Evolutionary conservation across 2,329 filamentous ascomycete genomes (phyloP).

Genomic region (Cladosporium sphaerospermum): DNA sequence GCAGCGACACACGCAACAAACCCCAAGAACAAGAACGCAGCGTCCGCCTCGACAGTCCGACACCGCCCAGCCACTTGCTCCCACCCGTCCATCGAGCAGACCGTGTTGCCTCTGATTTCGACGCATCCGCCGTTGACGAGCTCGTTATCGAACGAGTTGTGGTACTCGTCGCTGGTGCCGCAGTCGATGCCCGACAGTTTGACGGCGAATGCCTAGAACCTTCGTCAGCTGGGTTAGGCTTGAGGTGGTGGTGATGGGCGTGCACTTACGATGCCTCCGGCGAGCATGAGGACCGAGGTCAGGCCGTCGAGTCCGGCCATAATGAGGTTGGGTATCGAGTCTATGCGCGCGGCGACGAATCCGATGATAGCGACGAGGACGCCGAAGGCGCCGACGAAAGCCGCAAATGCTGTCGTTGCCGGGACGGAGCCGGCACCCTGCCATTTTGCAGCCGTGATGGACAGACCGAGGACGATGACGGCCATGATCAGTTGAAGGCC

Average conservation of each 20-base stretch:
- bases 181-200: constrained; percentile 17
- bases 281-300: constrained; percentile 19
- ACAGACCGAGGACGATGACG: constrained; percentile 24
- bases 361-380: constrained; percentile 20
- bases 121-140: constrained; percentile 20
- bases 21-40: constrained; percentile 22
- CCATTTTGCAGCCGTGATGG: constrained; percentile 20
- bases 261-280: constrained; percentile 23
- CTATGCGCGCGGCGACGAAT: constrained; percentile 18
- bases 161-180: constrained; percentile 1
- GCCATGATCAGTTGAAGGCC: constrained; percentile 21
- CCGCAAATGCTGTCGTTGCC: constrained; percentile 18
- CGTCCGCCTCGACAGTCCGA: constrained; percentile 17
- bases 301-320: constrained; percentile 19
- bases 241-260: not conserved
- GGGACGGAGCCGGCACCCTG: constrained; percentile 18
- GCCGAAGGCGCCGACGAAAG: constrained; percentile 23
- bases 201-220: constrained; percentile 18
- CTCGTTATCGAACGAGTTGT: constrained; percentile 8
- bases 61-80: constrained; percentile 15
- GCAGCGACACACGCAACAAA: constrained; percentile 15
- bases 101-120: not conserved
- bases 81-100: not conserved
- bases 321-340: constrained; percentile 16
- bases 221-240: not conserved